Evolutionary conservation across 2,329 filamentous ascomycete genomes (phyloP), one percentile per base, ranked within the genome.

Genomic region (Cladophialophora exuberans): DNA sequence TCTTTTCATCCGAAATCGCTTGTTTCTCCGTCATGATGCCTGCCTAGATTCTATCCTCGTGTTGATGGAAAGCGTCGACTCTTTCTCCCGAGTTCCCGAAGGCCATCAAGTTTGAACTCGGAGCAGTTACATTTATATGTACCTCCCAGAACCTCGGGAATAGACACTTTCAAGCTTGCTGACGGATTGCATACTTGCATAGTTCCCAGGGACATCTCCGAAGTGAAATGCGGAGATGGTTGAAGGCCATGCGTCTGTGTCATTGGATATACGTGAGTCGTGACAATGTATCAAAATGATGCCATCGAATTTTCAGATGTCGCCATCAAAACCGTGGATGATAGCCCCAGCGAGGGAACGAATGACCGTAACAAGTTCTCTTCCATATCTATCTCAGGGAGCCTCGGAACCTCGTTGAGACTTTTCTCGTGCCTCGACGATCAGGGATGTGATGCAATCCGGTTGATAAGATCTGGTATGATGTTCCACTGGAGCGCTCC

Each of bases 201-300:
- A 38, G 39, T 26, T n/a, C n/a, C n/a, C n/a, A 43, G 36, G 48
- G 36, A 30, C 45, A 42, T 43, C 48, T 51, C 48, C 36, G 48
- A 43, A 15, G 13, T 26, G 38, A 35, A n/a, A n/a, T 51, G 48
- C 48, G 48, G 48, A 51, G 48, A 33, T 13, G 26, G 25, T 9
- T 26, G 23, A 6, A n/a, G 46, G 6, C n/a, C n/a, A 28, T 31
- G 33, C 9, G 36, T 35, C 25, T 36, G 18, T 31, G 36, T 38
- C 48, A 51, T 51, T 51, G 48, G 48, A 30, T 35, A n/a, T n/a
- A n/a, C n/a, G n/a, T n/a, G n/a, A n/a, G n/a, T n/a, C 31, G 46
- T 26, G 3, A 18, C n/a, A 11, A 38, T 38, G 22, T 51, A 33
- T 51, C 36, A 26, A 43, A 22, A 51, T 51, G 48, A 35, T 43